Conservation (phyloP, 768 basidiomycete genomes). For the Macrolepiota albuminosa region DNA sequence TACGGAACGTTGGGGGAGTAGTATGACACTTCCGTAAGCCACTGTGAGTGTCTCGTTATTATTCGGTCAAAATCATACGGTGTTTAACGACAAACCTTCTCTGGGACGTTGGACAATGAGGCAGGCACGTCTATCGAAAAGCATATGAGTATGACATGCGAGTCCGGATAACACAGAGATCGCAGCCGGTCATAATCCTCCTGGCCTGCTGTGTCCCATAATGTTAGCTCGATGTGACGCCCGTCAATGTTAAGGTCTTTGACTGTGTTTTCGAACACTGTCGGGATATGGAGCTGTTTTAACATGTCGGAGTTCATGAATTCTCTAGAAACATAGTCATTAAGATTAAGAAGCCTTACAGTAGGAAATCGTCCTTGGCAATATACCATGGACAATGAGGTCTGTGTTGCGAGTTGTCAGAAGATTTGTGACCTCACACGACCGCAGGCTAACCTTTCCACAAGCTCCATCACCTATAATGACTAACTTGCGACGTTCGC, state of each 20-base stretch:
- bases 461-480: slow-evolving; percentile 99
- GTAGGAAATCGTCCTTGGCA: slow-evolving; percentile 7
- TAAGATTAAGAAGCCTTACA: not conserved
- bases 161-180: slow-evolving; percentile 96
- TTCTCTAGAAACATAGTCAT: not conserved
- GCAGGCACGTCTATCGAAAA: slow-evolving; percentile 98
- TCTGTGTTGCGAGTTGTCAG: not conserved
- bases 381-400: slow-evolving; percentile 7
- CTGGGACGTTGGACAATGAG: slow-evolving; percentile 98
- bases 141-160: slow-evolving; percentile 99
- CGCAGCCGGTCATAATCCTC: slow-evolving; percentile 99
- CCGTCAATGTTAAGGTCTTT: slow-evolving; percentile 98
- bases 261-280: slow-evolving; percentile 99
- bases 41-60: slow-evolving; percentile 43
- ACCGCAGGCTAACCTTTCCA: slow-evolving; percentile 61
- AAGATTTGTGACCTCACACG: not conserved
- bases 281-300: slow-evolving; percentile 91
- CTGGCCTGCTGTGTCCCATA: slow-evolving; percentile 99
- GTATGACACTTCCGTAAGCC: slow-evolving; percentile 98
- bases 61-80: not conserved
- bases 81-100: slow-evolving; percentile 62
- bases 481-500: slow-evolving; percentile 96
- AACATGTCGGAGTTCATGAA: not conserved
- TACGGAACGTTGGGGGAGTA: slow-evolving; percentile 92
- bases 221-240: slow-evolving; percentile 94